These are phyloP conservation scores for Gloeopeniophorella convolvens DNA, from an alignment of 768 basidiomycete species.

Conservation along the genomic window DNA sequence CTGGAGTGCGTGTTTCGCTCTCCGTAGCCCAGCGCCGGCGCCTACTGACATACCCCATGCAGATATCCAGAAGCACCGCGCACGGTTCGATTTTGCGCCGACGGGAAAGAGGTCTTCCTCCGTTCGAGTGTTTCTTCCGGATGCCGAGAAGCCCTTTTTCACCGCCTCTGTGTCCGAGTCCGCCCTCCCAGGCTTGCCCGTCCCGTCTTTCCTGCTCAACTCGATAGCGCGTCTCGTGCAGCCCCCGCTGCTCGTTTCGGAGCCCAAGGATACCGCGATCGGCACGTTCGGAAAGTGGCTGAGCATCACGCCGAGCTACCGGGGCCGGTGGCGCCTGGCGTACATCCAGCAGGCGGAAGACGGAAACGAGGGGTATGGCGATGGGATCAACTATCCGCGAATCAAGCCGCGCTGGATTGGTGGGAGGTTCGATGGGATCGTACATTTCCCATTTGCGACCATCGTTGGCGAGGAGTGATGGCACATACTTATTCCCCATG, in stretches of 20 bases:
- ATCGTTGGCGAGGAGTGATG: too few species aligned
- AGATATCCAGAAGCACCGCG: constrained; percentile 16
- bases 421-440: constrained; percentile 5
- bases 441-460: not conserved
- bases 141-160: constrained; percentile 12
- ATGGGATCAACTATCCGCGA: constrained; percentile 8
- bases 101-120: not conserved
- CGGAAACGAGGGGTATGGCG: constrained; percentile 6
- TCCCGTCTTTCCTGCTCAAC: not conserved
- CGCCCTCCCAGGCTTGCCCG: constrained; percentile 3
- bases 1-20: constrained; percentile 8
- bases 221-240: constrained; percentile 1
- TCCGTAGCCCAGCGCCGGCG: too few species aligned
- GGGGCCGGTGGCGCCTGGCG: constrained; percentile 6
- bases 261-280: not conserved
- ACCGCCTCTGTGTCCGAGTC: constrained; percentile 12
- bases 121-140: constrained; percentile 1
- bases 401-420: constrained; percentile 8
- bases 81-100: constrained; percentile 7
- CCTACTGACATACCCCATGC: not conserved
- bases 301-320: not conserved
- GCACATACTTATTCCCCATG: too few species aligned
- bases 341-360: constrained; percentile 5
- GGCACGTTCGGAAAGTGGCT: constrained; percentile 7
- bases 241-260: constrained; percentile 1